phyloP scores from a whole-genome alignment of 495 filamentous ascomycete genomes.

The Penicillium dipodomyicola region DNA sequence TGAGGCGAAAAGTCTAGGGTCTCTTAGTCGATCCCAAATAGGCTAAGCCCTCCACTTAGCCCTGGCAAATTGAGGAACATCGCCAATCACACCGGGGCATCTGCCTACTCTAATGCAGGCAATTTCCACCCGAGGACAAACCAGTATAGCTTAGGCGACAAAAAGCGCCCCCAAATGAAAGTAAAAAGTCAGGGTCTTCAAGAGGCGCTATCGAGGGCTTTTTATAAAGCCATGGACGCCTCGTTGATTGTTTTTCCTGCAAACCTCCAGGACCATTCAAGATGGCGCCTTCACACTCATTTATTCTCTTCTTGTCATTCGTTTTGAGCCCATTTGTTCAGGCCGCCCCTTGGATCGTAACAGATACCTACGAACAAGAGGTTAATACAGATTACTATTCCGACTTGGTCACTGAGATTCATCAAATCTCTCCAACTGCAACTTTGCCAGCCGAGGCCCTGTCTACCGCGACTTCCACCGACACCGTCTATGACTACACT shows the following conservation, averaged over 20 bases:
- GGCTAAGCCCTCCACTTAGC: constrained; percentile 2
- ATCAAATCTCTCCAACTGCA: constrained; percentile 26
- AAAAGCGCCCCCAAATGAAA: constrained; percentile 4
- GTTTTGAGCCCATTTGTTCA: constrained; percentile 24
- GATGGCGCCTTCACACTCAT: constrained; percentile 29
- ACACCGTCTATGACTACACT: constrained; percentile 22
- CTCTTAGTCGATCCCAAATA: constrained; percentile 1
- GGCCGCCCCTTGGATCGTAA: constrained; percentile 36
- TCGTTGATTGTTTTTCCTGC: not conserved
- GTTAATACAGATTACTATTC: constrained; percentile 16
- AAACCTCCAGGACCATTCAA: not conserved
- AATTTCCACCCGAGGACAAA: constrained; percentile 8
- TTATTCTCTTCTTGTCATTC: constrained; percentile 22
- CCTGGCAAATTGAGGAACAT: constrained; percentile 1
- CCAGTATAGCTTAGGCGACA: not conserved
- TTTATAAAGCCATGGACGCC: constrained; percentile 7
- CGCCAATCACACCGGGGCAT: constrained; percentile 4
- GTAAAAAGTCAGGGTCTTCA: constrained; percentile 3
- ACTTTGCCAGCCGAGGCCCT: constrained; percentile 31
- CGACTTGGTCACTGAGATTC: constrained; percentile 14
- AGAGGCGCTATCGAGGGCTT: constrained; percentile 6
- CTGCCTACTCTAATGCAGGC: constrained; percentile 8
- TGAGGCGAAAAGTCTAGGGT: constrained; percentile 6
- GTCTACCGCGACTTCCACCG: constrained; percentile 31
- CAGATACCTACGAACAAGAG: constrained; percentile 26